phyloP scores from a whole-genome alignment of 176 grass and related monocot genomes.

The Zea luxurians region DNA sequence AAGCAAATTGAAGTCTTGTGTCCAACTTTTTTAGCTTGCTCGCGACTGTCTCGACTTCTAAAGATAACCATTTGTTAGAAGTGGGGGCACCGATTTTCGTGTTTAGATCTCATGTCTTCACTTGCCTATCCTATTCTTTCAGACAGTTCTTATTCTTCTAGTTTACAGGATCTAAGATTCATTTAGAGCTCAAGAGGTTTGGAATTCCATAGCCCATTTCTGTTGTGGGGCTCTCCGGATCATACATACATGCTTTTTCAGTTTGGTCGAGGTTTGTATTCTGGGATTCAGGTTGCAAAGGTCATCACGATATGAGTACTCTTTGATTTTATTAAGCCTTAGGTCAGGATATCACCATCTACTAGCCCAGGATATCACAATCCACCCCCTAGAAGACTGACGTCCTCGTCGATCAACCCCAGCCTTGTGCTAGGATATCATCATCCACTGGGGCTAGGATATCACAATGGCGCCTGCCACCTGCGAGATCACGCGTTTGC shows the following conservation, averaged over 20 bases:
- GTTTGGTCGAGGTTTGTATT: conserved; percentile 18
- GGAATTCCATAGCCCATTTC: conserved; percentile 18
- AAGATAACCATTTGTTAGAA: conserved; percentile 25
- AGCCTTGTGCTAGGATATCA: no score
- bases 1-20: conserved; percentile 66
- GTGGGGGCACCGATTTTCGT: conserved; percentile 13
- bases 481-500: no score
- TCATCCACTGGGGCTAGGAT: no score
- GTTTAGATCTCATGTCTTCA: not conserved
- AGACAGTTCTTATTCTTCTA: conserved; percentile 21
- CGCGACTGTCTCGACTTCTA: not conserved
- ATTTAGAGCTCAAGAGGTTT: conserved; percentile 19
- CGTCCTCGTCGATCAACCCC: no score
- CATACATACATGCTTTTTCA: conserved; percentile 5
- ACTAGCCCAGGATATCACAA: no score
- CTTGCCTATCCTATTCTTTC: not conserved
- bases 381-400: no score
- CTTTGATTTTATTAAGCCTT: no score
- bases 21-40: conserved; percentile 66
- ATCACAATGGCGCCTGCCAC: no score
- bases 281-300: not conserved
- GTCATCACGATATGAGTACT: no score
- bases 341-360: no score
- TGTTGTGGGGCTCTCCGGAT: conserved; percentile 31
- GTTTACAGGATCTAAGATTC: conserved; percentile 29